Evolutionary conservation across 805 yeast genomes (phyloP).

Genomic region (Schwanniomyces vanrijiae): DNA sequence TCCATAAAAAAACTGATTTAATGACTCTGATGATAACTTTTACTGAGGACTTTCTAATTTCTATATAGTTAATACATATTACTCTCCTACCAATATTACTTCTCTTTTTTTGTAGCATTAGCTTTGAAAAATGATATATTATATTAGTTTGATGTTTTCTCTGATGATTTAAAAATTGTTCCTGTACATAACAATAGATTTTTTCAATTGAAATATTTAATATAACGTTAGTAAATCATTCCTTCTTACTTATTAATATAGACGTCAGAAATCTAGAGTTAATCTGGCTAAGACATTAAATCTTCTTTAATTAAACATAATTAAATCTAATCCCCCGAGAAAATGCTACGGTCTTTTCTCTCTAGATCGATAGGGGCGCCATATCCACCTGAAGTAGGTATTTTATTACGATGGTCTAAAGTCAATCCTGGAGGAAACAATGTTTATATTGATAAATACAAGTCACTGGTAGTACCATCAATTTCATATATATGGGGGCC

Average conservation of each 20-base stretch:
- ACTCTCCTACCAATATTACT: not conserved
- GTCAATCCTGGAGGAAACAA: slow-evolving; percentile 7
- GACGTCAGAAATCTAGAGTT: not conserved
- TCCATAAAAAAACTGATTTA: slow-evolving; percentile 42
- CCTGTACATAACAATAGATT: not conserved
- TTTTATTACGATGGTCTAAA: slow-evolving; percentile 6
- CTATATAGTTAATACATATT: not conserved
- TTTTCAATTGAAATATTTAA: not conserved
- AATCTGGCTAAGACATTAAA: not conserved
- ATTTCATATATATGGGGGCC: not conserved
- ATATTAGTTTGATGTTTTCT: not conserved
- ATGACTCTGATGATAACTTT: slow-evolving; percentile 40
- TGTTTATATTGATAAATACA: slow-evolving; percentile 3
- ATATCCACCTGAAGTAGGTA: slow-evolving; percentile 2
- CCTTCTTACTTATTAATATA: not conserved
- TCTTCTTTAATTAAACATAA: not conserved
- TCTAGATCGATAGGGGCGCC: slow-evolving; percentile 1
- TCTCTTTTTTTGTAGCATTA: not conserved
- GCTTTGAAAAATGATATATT: not conserved
- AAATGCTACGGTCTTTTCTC: slow-evolving; percentile 7
- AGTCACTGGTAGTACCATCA: slow-evolving; percentile 6
- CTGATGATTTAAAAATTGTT: not conserved
- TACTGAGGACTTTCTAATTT: not conserved
- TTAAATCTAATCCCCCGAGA: not conserved
- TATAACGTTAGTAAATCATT: not conserved